Base-by-base conservation (phyloP, 805 yeast genomes). In the Candida wancherniae region DNA sequence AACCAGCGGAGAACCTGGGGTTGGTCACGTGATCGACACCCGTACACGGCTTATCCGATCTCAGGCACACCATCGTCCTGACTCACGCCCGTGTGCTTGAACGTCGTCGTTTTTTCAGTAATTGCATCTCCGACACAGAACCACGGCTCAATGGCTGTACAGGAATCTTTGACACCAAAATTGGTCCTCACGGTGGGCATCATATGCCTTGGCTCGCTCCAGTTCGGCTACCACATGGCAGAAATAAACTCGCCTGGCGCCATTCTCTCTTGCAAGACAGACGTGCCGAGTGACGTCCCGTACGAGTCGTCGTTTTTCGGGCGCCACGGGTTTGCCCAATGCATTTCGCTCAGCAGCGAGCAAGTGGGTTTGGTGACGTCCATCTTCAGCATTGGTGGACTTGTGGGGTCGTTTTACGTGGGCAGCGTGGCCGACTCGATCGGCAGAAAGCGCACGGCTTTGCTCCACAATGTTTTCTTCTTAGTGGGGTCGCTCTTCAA, bases 221-320 rank as follows among this genome's bases (percentile, higher is more conserved):
- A 87, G 55, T 92, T 81, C 55, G 98, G 98, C 1, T 86, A 84
- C 55, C 97, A 92, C 54, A 80, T 90, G 81, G 81, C 96, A 1
- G 97, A 88, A 55, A 68, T 90, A 53, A 90, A 90, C 58, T 94
- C 96, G 5, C 96, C 97, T 0, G 83, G 82, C 35, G 69, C 72
- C 9, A 72, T 75, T 19, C 65, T 86, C 28, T 71, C 84, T 8
- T 85, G 95, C 50, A 55, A 50, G 15, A 39, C 35, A 3, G 37
- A 51, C 4, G 45, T 40, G 6, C 69, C 70, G 1, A 64, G 60
- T 5, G 17, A 17, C 4, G 21, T 45, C 8, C 58, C 61, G 1
- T 71, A 60, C 37, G 42, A 36, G 4, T 51, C 56, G 4, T 55
- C 70, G 2, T 62, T 62, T 58, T 67, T 67, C 35, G 72, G 70